Evolutionary conservation across 306 rosid genomes (phyloP), one percentile per base, ranked within the genome.

Genomic region (Canavalia gladiata): DNA sequence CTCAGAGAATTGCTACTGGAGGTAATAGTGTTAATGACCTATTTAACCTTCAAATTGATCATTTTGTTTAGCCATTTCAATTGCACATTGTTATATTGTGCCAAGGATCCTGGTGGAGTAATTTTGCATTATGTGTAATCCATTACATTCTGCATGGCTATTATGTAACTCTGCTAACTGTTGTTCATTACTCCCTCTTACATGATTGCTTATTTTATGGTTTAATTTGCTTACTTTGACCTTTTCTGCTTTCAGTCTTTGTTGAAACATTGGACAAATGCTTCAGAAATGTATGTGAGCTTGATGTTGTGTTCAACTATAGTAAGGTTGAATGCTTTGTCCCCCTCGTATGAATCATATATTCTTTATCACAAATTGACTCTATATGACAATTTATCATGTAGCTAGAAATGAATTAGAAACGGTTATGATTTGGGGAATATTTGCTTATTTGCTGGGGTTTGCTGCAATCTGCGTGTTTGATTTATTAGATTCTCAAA

Each of bases 201-300:
- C 42, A 51, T 47, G 63, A 11, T 77, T 74, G 58, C 71, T 75
- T 35, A 43, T 62, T 70, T 66, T 74, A 45, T 60, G 66, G 54
- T 54, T 52, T 37, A 1, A 66, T 82, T 74, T 74, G 33, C 86
- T 89, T 62, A 78, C 84, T 72, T 47, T 33, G 31, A 35, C 39
- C 81, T 77, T 86, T 79, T 30, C 67, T 86, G 78, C 57, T 62
- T 81, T 76, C 98, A 96, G 99, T 96, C 76, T 89, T 96, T 71
- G 99, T 96, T 79, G 99, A 96, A 90, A 92, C 97, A 13, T 60
- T 95, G 92, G 98, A 93, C 90, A 96, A 92, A 83, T 96, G 97
- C 94, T 92, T 93, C 94, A 90, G 82, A 88, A 96, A 96, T 82
- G 97, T 96, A 34, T 93, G 99, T 28, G 98, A 96, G 93, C 92